These are phyloP conservation scores for Moesziomyces antarcticus DNA, from an alignment of 1,284 basidiomycete species.

Conservation along the genomic window DNA sequence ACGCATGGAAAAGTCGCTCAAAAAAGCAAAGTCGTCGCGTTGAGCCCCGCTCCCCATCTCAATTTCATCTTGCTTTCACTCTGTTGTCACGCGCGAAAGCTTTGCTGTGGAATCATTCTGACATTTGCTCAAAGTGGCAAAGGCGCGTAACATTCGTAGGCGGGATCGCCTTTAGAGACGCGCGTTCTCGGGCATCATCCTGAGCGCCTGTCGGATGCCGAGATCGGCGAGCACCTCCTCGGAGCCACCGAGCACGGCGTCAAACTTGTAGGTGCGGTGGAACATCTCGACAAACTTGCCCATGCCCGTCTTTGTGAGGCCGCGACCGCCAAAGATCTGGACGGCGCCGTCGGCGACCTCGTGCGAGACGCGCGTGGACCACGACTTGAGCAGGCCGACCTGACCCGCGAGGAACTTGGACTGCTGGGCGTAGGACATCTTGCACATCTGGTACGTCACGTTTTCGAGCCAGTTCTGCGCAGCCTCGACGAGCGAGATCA, in stretches of 20 bases:
- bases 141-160: too few species aligned
- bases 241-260: conserved; percentile 68
- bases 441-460: conserved; percentile 89
- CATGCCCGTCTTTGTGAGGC: conserved; percentile 75
- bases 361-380: conserved; percentile 65
- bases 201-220: conserved; percentile 71
- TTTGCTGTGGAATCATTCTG: too few species aligned
- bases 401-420: conserved; percentile 72
- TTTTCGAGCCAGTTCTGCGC: conserved; percentile 89
- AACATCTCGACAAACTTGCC: conserved; percentile 72
- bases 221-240: conserved; percentile 71
- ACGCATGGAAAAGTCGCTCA: conserved; percentile 42
- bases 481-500: conserved; percentile 85
- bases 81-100: too few species aligned
- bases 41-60: neutral
- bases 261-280: conserved; percentile 79
- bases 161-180: conserved; percentile 26
- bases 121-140: too few species aligned
- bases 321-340: conserved; percentile 78
- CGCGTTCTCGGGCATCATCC: conserved; percentile 63
- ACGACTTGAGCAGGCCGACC: conserved; percentile 79
- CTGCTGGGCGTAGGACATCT: conserved; percentile 80
- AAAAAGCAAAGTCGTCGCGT: conserved; percentile 33
- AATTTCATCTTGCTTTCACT: neutral
- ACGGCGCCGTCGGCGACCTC: conserved; percentile 79